Evolutionary conservation across 768 basidiomycete genomes (phyloP).

Genomic region (Hygrocybe coccinea): DNA sequence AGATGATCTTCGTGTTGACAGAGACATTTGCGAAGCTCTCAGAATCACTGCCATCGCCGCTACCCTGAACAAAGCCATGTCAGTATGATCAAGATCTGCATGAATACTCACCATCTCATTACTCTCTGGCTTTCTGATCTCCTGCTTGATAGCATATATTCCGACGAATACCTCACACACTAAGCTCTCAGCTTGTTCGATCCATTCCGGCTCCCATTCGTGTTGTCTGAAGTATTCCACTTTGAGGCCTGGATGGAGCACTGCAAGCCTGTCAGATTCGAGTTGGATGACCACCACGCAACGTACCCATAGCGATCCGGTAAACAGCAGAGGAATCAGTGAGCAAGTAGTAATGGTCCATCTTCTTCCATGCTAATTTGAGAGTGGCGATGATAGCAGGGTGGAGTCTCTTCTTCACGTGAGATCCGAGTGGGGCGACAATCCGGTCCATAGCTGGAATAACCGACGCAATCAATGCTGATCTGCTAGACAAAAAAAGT

Average conservation of each 20-base stretch:
- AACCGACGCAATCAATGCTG: constrained; percentile 21
- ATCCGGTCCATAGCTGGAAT: constrained; percentile 33
- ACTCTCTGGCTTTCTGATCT: neutral
- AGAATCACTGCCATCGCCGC: neutral
- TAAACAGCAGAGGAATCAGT: constrained; percentile 32
- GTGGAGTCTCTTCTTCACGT: neutral
- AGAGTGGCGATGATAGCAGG: constrained; percentile 22
- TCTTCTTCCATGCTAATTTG: constrained; percentile 22
- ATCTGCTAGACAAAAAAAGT: constrained; percentile 3
- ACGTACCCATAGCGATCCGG: constrained; percentile 33
- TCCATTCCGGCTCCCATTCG: constrained; percentile 24
- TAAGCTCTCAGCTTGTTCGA: constrained; percentile 15
- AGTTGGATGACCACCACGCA: too few relatives aligned
- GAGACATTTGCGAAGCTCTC: neutral
- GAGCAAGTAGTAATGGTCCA: constrained; percentile 30
- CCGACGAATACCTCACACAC: constrained; percentile 14
- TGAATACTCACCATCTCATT: too few relatives aligned
- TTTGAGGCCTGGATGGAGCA: constrained; percentile 28
- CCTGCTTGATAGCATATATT: neutral
- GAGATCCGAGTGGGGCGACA: constrained; percentile 14
- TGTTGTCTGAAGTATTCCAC: constrained; percentile 24
- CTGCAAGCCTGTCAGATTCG: constrained; percentile 8
- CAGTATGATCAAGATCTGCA: too few relatives aligned
- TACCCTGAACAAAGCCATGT: neutral
- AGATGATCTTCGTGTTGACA: neutral